Evolutionary conservation across 306 rosid species (phyloP), one percentile per base, ranked within the genome.

Genomic region (Lagenaria siceraria): DNA sequence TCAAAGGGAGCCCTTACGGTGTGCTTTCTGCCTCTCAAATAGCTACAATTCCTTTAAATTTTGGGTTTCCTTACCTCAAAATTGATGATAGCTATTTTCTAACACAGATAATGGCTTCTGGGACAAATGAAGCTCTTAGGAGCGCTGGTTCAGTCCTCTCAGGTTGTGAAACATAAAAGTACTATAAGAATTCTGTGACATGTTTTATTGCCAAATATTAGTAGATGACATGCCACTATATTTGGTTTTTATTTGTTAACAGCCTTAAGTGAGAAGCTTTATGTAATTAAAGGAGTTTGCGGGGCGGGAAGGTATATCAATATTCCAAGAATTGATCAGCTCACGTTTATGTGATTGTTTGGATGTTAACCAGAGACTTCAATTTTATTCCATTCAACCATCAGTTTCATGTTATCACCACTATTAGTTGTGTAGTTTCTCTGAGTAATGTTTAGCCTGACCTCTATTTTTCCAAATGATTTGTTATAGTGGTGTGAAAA

Each of bases 191-290:
- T 71, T 76, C 33, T 61, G 77, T 79, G 59, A 72, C 75, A 51
- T 79, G 82, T 55, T 42, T 84, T 77, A 77, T 74, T 80, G 55
- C 40, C 69, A 33, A 31, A 75, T 35, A 19, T 38, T 56, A 22
- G 54, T 36, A 68, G 35, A 40, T 68, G 74, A 68, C 52, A 42
- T n/a, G 54, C 54, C 53, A 40, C 83, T 65, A 77, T 82, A 66
- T 49, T 69, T 81, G 36, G 51, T 55, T 46, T 63, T 84, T 83
- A 68, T 56, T 64, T 77, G 21, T 83, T 68, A 83, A 77, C 94
- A 94, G 98, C 90, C 79, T 77, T 91, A 84, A 94, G 98, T 51
- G 98, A 94, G 91, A 94, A 89, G 86, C 98, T 94, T 82, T 94
- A 94, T 81, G 65, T 91, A 73, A 90, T 94, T 78, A 89, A 84